Evolutionary conservation across 495 filamentous ascomycete species (phyloP).

Genomic region (Mytilinidion resinicola): DNA sequence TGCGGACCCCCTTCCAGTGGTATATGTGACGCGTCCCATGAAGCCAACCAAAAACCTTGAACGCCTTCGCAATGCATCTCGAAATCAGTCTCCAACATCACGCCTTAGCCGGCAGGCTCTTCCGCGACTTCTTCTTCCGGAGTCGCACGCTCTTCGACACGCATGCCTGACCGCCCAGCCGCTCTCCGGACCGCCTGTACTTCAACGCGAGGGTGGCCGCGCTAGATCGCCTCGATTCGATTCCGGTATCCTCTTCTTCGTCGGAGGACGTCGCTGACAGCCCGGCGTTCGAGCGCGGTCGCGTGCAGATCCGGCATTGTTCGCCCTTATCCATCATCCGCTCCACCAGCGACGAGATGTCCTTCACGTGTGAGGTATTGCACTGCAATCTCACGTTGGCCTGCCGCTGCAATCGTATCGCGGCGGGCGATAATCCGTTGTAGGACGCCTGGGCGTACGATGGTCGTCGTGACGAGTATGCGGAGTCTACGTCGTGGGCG

Average conservation of each 20-base stretch:
- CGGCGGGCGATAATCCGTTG: slow-evolving; percentile 4
- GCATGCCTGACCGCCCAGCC: background rate
- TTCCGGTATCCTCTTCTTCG: slow-evolving; percentile 12
- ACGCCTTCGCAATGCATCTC: slow-evolving; percentile 26
- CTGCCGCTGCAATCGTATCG: slow-evolving; percentile 26
- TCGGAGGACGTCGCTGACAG: background rate
- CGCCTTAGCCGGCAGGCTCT: slow-evolving; percentile 9
- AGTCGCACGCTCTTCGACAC: slow-evolving; percentile 18
- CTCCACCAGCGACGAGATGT: slow-evolving; percentile 26
- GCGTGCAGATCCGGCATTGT: slow-evolving; percentile 26
- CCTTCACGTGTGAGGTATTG: slow-evolving; percentile 22
- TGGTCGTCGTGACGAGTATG: background rate
- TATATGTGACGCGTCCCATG: slow-evolving; percentile 13
- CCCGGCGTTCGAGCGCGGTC: slow-evolving; percentile 3
- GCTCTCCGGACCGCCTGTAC: slow-evolving; percentile 18
- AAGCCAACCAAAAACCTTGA: slow-evolving; percentile 4
- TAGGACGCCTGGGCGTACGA: background rate
- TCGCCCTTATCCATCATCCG: slow-evolving; percentile 27
- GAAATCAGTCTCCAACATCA: background rate
- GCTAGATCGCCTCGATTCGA: background rate
- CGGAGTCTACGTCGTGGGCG: background rate
- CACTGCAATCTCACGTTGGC: slow-evolving; percentile 26
- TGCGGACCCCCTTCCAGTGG: slow-evolving; percentile 7
- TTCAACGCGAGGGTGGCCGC: background rate
- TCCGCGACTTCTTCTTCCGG: slow-evolving; percentile 10